Conservation (phyloP, 1,284 basidiomycete species). For the Ceratobasidium sp. region DNA sequence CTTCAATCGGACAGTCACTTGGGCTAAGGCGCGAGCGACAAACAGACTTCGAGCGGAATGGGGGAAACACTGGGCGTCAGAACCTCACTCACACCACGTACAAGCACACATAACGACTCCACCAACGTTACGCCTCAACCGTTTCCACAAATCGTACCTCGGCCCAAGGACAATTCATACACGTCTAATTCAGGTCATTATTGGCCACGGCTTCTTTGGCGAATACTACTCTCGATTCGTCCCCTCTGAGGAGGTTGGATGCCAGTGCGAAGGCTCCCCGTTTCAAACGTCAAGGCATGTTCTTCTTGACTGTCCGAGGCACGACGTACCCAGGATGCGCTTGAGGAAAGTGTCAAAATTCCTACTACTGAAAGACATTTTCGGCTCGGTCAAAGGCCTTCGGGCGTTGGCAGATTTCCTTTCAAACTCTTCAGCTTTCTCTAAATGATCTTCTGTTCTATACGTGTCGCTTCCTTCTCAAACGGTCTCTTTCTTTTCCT, state of each 20-base stretch:
- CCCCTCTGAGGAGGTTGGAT: not conserved
- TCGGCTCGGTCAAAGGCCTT: conserved; percentile 1
- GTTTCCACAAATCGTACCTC: not conserved
- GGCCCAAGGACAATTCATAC: not conserved
- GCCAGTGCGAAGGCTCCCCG: conserved; percentile 22
- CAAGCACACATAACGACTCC: not conserved
- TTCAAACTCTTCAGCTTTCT: not conserved
- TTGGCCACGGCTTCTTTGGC: conserved; percentile 11
- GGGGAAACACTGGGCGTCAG: not conserved
- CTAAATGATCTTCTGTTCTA: too few relatives aligned
- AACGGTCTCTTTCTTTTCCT: too few relatives aligned
- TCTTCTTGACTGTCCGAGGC: conserved; percentile 11
- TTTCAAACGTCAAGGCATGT: conserved; percentile 30
- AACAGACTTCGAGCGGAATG: not conserved
- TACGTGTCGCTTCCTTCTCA: too few relatives aligned
- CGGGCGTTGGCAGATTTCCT: not conserved
- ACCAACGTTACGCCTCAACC: not conserved
- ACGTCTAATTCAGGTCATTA: conserved; percentile 7
- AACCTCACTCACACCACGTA: not conserved
- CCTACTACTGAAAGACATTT: not conserved
- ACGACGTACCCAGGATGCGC: not conserved
- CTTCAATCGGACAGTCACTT: conserved; percentile 8
- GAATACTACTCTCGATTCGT: conserved; percentile 34
- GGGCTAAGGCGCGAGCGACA: conserved; percentile 4
- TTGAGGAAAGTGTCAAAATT: not conserved